phyloP scores from a whole-genome alignment of 805 yeast genomes.

The Dipodascopsis uninucleata region DNA sequence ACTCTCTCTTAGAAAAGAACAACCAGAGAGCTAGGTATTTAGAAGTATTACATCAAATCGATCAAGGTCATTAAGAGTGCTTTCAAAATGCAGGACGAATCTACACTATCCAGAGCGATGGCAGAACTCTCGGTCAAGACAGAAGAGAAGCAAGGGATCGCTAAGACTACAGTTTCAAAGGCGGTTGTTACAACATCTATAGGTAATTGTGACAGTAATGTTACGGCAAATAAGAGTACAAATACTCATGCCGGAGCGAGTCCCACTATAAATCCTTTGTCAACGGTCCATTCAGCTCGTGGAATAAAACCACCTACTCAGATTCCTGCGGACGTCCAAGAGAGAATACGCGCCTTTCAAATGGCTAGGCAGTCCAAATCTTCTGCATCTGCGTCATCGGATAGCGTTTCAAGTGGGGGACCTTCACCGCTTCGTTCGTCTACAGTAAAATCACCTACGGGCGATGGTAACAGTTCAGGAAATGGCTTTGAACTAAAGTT shows the following conservation, averaged over 20 bases:
- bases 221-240: neutral
- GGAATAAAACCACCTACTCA: constrained; percentile 16
- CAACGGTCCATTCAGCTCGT: constrained; percentile 25
- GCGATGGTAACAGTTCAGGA: constrained; percentile 24
- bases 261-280: constrained; percentile 16
- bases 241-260: neutral
- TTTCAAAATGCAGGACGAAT: constrained; percentile 5
- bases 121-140: constrained; percentile 1
- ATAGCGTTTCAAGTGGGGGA: neutral
- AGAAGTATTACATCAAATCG: no score
- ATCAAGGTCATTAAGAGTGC: no score
- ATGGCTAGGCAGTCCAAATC: constrained; percentile 60
- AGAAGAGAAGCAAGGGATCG: neutral
- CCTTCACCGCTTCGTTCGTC: constrained; percentile 2
- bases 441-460: constrained; percentile 9
- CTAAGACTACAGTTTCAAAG: neutral
- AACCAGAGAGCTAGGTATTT: no score
- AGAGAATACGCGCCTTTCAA: constrained; percentile 81
- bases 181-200: neutral
- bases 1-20: no score
- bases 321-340: constrained; percentile 67
- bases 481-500: no score
- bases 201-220: neutral
- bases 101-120: neutral
- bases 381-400: constrained; percentile 34